Percentiles rank a stretch among this genome's conserved stretches.
These are phyloP conservation scores for Colletotrichum lentis DNA, from an alignment of 2,329 filamentous ascomycete genomes.

Conservation along the genomic window DNA sequence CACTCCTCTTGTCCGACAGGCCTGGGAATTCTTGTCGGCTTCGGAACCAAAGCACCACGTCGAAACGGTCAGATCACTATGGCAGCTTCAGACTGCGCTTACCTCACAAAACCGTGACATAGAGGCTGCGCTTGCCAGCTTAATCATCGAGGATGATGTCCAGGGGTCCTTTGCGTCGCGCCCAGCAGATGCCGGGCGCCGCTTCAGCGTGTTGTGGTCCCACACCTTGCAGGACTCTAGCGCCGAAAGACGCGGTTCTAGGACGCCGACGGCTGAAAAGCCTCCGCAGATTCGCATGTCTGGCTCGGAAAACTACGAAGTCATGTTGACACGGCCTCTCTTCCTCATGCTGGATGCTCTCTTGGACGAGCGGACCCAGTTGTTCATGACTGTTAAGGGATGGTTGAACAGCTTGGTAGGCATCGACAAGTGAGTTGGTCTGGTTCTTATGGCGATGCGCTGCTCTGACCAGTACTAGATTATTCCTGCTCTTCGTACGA, in stretches of 20 bases:
- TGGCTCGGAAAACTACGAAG: slow-evolving; percentile 70
- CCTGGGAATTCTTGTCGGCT: slow-evolving; percentile 86
- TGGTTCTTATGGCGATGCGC: not conserved
- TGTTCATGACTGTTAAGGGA: slow-evolving; percentile 77
- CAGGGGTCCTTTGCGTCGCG: slow-evolving; percentile 57
- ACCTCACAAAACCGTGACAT: slow-evolving; percentile 74
- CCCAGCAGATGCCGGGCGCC: slow-evolving; percentile 69
- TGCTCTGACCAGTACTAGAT: slow-evolving; percentile 48
- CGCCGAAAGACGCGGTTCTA: slow-evolving; percentile 53
- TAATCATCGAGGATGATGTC: slow-evolving; percentile 68
- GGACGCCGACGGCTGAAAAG: slow-evolving; percentile 49
- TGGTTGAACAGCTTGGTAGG: slow-evolving; percentile 78
- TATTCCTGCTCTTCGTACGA: slow-evolving; percentile 68
- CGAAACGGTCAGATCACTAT: slow-evolving; percentile 85
- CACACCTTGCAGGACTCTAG: slow-evolving; percentile 71
- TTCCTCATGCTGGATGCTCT: slow-evolving; percentile 84
- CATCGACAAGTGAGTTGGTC: slow-evolving; percentile 64
- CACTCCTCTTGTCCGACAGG: slow-evolving; percentile 71
- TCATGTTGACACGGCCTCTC: slow-evolving; percentile 81
- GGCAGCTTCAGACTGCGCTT: slow-evolving; percentile 81
- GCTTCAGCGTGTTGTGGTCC: slow-evolving; percentile 82
- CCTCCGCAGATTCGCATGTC: slow-evolving; percentile 54
- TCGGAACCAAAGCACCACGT: slow-evolving; percentile 91
- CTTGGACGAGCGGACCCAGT: slow-evolving; percentile 73
- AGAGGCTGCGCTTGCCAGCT: slow-evolving; percentile 76